Conservation (phyloP, 305 asterid genomes). For the Vinca major region DNA sequence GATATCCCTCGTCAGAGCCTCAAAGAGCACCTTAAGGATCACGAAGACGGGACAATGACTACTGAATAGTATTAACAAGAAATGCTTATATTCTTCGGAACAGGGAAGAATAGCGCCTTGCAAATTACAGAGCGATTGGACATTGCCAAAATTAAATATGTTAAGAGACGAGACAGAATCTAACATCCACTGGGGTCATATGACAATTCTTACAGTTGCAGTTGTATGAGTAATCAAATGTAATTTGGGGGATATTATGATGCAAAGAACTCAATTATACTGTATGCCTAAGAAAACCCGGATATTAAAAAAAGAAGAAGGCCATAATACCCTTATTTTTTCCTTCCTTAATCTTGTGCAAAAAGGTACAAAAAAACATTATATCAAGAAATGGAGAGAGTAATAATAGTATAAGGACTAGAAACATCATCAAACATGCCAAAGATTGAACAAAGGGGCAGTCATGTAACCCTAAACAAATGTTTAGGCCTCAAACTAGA, state of each 20-base stretch:
- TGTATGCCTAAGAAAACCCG: too few relatives aligned
- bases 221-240: conserved; percentile 2
- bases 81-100: background rate
- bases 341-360: too few relatives aligned
- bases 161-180: background rate
- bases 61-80: background rate
- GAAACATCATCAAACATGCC: too few relatives aligned
- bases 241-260: background rate
- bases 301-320: too few relatives aligned
- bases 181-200: background rate
- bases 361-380: too few relatives aligned
- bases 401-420: too few relatives aligned
- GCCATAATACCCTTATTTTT: too few relatives aligned
- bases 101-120: too few relatives aligned
- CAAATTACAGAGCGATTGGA: background rate
- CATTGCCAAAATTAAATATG: background rate
- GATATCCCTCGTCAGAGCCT: conserved; percentile 41
- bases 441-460: background rate
- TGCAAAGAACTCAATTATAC: background rate
- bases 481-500: background rate
- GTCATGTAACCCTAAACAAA: background rate
- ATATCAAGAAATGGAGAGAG: too few relatives aligned
- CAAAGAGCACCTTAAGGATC: conserved; percentile 37
- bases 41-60: conserved; percentile 14
- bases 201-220: background rate